phyloP scores from a whole-genome alignment of 805 yeast genomes.

The Starmerella kuoi region DNA sequence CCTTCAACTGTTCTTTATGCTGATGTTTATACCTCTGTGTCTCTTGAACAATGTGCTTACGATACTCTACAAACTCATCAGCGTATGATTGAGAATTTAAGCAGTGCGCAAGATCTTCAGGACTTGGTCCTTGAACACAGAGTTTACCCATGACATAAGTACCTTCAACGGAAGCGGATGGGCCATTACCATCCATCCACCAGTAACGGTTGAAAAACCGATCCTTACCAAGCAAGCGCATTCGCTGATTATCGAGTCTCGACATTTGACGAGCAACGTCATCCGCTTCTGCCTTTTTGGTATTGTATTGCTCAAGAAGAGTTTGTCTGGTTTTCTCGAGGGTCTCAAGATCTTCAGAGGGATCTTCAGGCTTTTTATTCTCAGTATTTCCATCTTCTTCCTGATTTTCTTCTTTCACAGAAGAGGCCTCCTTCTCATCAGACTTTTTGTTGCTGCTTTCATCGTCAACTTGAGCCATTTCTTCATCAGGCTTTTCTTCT shows the following conservation, averaged over 20 bases:
- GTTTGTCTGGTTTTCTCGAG: conserved; percentile 28
- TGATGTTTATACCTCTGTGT: conserved; percentile 1
- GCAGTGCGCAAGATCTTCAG: conserved; percentile 34
- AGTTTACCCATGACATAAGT: conserved; percentile 64
- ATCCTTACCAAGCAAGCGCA: conserved; percentile 69
- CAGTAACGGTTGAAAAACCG: conserved; percentile 76
- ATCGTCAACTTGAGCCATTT: neutral
- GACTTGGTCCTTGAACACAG: conserved; percentile 84
- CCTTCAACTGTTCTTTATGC: neutral
- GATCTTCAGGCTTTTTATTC: neutral
- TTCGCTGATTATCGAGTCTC: conserved; percentile 54
- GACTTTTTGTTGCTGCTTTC: neutral
- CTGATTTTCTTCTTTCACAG: neutral
- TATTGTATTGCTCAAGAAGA: conserved; percentile 31
- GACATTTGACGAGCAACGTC: conserved; percentile 46
- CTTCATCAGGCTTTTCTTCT: conserved; percentile 13
- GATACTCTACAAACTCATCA: conserved; percentile 15
- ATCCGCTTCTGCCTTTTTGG: conserved; percentile 38
- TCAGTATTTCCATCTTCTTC: too few relatives aligned
- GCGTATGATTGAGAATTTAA: conserved; percentile 24
- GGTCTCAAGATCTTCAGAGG: neutral
- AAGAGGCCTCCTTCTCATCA: neutral
- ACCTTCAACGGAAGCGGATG: conserved; percentile 23
- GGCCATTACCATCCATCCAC: conserved; percentile 88
- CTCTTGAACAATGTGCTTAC: conserved; percentile 3